Percentiles rank a stretch among this genome's conserved stretches.
phyloP scores from a whole-genome alignment of 352 stramenopile genomes.

The Phytophthora ramorum region DNA sequence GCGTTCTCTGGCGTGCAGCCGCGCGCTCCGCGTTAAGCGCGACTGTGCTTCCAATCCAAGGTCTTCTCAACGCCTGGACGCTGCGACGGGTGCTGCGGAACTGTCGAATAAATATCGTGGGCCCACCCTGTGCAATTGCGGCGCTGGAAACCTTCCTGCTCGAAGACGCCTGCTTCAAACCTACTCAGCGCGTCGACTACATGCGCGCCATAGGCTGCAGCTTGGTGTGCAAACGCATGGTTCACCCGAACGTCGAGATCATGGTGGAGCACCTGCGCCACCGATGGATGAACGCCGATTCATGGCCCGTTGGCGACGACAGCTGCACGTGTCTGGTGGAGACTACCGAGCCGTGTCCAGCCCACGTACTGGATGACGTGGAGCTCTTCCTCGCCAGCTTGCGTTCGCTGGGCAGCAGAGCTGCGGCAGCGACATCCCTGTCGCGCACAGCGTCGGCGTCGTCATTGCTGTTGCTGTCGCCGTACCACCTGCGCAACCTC shows the following conservation, averaged over 20 bases:
- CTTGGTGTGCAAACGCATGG: constrained; percentile 53
- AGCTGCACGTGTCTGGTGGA: constrained; percentile 38
- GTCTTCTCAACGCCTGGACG: constrained; percentile 55
- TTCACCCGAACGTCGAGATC: constrained; percentile 69
- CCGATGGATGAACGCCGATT: constrained; percentile 40
- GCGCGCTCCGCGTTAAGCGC: constrained; percentile 49
- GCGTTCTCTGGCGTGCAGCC: constrained; percentile 53
- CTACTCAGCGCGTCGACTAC: constrained; percentile 59
- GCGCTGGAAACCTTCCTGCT: constrained; percentile 38
- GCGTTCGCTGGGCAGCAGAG: constrained; percentile 16
- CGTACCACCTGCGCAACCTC: constrained; percentile 48
- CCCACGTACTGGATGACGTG: constrained; percentile 47
- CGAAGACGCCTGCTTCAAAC: constrained; percentile 33
- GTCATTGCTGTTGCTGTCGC: constrained; percentile 16
- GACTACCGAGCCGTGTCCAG: constrained; percentile 22
- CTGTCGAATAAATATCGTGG: constrained; percentile 61
- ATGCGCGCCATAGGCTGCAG: constrained; percentile 50
- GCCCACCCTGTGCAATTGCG: constrained; percentile 41
- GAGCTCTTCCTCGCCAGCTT: constrained; percentile 40
- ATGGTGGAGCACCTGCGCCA: constrained; percentile 57
- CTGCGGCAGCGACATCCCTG: not conserved
- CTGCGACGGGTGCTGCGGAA: constrained; percentile 50
- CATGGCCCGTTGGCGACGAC: constrained; percentile 42
- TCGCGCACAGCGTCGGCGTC: not conserved
- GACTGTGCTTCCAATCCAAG: constrained; percentile 59